Base-by-base conservation (phyloP, 1,284 basidiomycete genomes). In the Stygiomarasmius scandens region DNA sequence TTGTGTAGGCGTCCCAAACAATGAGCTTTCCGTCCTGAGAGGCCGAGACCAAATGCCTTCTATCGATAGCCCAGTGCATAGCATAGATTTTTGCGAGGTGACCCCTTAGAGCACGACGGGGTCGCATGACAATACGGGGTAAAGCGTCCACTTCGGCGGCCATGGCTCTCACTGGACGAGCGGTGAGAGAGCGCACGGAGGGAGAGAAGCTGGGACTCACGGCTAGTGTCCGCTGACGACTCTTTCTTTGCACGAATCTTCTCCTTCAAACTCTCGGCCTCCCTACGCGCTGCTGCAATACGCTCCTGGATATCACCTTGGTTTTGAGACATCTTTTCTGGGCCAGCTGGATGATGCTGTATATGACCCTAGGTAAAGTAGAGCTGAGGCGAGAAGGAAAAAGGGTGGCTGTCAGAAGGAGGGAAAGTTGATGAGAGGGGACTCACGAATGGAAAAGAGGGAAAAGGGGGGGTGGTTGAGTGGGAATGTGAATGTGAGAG, bases 11-110 rank as follows among this genome's bases (percentile, higher is more conserved):
- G 74, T 99, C 96, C 96, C 96, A 99, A 52, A 99, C 95, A 71
- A 99, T 98, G 58, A 99, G 85, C 76, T 99, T 98, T 61, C 97
- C 97, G 71, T 99, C 96, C 73, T 99, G 96, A 3, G 96, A 98
- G 23, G 97, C 96, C 11, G 96, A 98, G 45, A 99, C 96, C 61
- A 99, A 86, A 79, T 99, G 97, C 67, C 95, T 85, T 70, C 94
- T 88, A 80, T 99, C 97, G 58, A 89, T 89, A 19, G 96, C 91
- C 97, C 97, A 99, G 74, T 98, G 96, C 90, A 99, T 96, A 50
- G 97, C 96, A 74, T 98, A 98, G 71, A 99, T 98, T 83, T 99
- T 99, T 64, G 96, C 96, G 58, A 98, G 85, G 77, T 98, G 97
- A 47, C 96, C 96, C 69, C 96, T 92, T 66, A 99, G 87, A 59